Percentiles rank a stretch among this genome's conserved stretches.
These are phyloP conservation scores for Taiwanofungus camphoratus DNA, from an alignment of 1,284 basidiomycete genomes.

Conservation along the genomic window DNA sequence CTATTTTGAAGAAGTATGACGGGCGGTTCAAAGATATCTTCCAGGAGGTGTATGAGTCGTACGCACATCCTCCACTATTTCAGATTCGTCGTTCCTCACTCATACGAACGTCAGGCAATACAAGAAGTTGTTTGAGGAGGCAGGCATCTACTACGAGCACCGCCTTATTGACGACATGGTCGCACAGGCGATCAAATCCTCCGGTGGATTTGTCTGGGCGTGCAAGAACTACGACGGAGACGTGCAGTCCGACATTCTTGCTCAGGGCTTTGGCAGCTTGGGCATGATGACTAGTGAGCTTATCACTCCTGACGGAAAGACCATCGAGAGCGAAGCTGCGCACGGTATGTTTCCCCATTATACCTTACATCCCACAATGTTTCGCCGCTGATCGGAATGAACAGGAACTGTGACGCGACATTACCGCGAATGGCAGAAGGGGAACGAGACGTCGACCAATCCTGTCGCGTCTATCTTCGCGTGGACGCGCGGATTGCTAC, in stretches of 20 bases:
- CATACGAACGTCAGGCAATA: constrained; percentile 51
- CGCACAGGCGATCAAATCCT: constrained; percentile 94
- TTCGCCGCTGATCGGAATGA: neutral
- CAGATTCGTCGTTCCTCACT: neutral
- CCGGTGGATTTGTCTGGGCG: constrained; percentile 97
- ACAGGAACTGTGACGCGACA: constrained; percentile 85
- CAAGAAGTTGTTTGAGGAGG: constrained; percentile 75
- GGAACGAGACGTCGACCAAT: constrained; percentile 95
- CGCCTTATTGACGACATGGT: constrained; percentile 95
- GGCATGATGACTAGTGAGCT: constrained; percentile 99
- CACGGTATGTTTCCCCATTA: constrained; percentile 52
- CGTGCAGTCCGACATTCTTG: constrained; percentile 88
- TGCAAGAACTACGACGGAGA: constrained; percentile 98
- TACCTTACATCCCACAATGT: neutral
- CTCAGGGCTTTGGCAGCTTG: constrained; percentile 89
- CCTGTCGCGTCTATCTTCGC: constrained; percentile 98
- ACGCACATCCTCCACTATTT: constrained; percentile 25
- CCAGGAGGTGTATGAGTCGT: constrained; percentile 86
- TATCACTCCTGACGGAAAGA: constrained; percentile 90
- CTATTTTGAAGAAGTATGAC: constrained; percentile 94
- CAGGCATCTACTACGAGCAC: constrained; percentile 95
- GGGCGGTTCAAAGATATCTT: constrained; percentile 99
- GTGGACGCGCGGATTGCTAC: constrained; percentile 93
- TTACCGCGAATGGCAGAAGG: constrained; percentile 96
- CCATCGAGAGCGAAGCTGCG: constrained; percentile 93